Base-by-base conservation (phyloP, 2,329 filamentous ascomycete genomes). In the Orbilia ellipsospora region DNA sequence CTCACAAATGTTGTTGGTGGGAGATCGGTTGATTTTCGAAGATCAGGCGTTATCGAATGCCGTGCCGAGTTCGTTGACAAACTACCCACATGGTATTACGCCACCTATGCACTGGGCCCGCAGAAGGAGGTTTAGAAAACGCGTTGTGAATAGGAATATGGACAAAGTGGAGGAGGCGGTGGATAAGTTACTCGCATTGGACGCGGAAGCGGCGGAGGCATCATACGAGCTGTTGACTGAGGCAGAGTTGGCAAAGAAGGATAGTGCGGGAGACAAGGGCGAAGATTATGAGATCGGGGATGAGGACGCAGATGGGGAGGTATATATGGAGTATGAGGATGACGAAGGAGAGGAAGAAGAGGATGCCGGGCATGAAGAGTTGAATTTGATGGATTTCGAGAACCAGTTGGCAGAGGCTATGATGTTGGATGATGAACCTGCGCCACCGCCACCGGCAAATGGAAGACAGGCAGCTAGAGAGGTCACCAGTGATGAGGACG, bases 1-100 rank as follows among this genome's bases (percentile, higher is more conserved):
- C 13, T 76, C 65, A 3, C 66, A 92, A 81, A 91, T 92, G 89
- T 84, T 92, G 8, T 83, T 91, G 15, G 88, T 92, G 0, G 83
- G 90, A 67, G 89, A 89, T 1, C 83, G 80, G 6, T 86, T 90
- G 23, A 82, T 85, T 48, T 87, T 81, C 5, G 87, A 88, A 77
- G 83, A 85, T 18, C 85, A 87, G 77, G 86, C 86, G 0, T 68
- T 83, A 66, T 82, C 82, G 12, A 84, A 83, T 77, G 84, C 86
- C 6, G 80, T 88, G 16, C 77, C 77, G n/a, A 72, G 54, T 65
- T 80, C 82, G 31, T 79, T 86, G 13, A 84, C 85, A 16, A 78
- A 84, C 62, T 87, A 84, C 77, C 85, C 87, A 2, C 87, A 89
- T 80, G 87, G 87, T 16, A 81, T 89, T 13, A 89, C 87, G 2